phyloP scores from a whole-genome alignment of 2,329 filamentous ascomycete species.

The Tolypocladium inflatum region DNA sequence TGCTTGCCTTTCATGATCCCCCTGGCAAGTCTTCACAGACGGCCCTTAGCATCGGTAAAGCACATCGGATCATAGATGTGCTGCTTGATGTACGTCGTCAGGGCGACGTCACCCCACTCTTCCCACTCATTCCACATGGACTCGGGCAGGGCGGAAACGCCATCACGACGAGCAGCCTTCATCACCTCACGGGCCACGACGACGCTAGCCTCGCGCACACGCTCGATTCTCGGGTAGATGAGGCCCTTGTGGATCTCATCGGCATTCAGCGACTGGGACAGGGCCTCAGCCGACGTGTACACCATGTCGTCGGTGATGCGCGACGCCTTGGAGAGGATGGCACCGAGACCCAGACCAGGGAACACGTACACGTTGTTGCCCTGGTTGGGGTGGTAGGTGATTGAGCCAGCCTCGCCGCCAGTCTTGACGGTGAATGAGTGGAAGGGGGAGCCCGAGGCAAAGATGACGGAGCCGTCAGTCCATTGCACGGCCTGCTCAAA shows the following conservation, averaged over 20 bases:
- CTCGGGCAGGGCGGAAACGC: constrained; percentile 61
- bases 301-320: constrained; percentile 93
- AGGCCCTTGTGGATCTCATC: constrained; percentile 77
- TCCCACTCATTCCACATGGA: constrained; percentile 64
- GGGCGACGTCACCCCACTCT: constrained; percentile 57
- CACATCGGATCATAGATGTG: constrained; percentile 49
- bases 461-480: constrained; percentile 86
- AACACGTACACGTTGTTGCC: constrained; percentile 92
- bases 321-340: constrained; percentile 82
- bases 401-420: constrained; percentile 39
- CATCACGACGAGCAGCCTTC: constrained; percentile 76
- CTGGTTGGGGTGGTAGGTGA: constrained; percentile 69
- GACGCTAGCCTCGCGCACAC: constrained; percentile 84
- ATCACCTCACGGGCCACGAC: constrained; percentile 86
- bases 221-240: constrained; percentile 84
- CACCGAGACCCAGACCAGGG: constrained; percentile 87
- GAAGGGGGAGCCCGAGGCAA: constrained; percentile 94
- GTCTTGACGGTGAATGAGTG: constrained; percentile 58
- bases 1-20: neutral
- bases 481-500: constrained; percentile 87
- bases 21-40: constrained; percentile 14
- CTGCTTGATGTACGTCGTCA: constrained; percentile 51
- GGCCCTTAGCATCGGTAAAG: constrained; percentile 25
- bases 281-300: constrained; percentile 79
- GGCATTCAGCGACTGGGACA: constrained; percentile 67